A percentile compares a stretch with the other conserved stretches of the same genome.
Evolutionary conservation across 1,139 yeast genomes (phyloP).

Genomic region (Geotrichum cucujoidarum): DNA sequence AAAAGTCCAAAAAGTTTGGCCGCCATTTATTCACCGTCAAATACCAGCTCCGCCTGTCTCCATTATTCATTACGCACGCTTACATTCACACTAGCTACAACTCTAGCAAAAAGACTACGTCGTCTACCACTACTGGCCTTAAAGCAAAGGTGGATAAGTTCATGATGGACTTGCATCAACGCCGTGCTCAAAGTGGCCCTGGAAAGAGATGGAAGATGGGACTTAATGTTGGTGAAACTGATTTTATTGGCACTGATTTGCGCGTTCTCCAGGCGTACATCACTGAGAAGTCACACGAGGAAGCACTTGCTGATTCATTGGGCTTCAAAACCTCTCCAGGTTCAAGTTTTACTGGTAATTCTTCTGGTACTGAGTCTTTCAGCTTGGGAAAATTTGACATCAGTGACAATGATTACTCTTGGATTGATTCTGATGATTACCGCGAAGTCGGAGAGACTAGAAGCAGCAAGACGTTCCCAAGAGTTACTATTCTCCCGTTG

Average conservation of each 20-base stretch:
- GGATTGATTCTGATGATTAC: slow-evolving; percentile 83
- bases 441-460: slow-evolving; percentile 52
- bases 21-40: slow-evolving; percentile 74
- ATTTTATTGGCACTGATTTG: slow-evolving; percentile 65
- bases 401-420: slow-evolving; percentile 49
- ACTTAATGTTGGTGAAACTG: slow-evolving; percentile 73
- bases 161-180: slow-evolving; percentile 75
- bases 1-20: slow-evolving; percentile 58
- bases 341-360: slow-evolving; percentile 19
- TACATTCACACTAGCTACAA: slow-evolving; percentile 51
- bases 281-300: slow-evolving; percentile 45
- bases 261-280: slow-evolving; percentile 66
- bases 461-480: slow-evolving; percentile 48
- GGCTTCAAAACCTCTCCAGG: slow-evolving; percentile 24
- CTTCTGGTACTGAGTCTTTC: slow-evolving; percentile 20
- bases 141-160: slow-evolving; percentile 67
- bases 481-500: slow-evolving; percentile 57
- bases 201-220: slow-evolving; percentile 60
- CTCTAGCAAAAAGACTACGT: slow-evolving; percentile 38
- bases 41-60: slow-evolving; percentile 68
- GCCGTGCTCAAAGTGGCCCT: slow-evolving; percentile 62
- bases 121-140: slow-evolving; percentile 66
- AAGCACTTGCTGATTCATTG: slow-evolving; percentile 41
- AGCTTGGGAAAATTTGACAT: slow-evolving; percentile 36
- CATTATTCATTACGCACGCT: slow-evolving; percentile 68